Evolutionary conservation across 192 early-diverging fungal species (phyloP).

Genomic region (Coemansia sp.): DNA sequence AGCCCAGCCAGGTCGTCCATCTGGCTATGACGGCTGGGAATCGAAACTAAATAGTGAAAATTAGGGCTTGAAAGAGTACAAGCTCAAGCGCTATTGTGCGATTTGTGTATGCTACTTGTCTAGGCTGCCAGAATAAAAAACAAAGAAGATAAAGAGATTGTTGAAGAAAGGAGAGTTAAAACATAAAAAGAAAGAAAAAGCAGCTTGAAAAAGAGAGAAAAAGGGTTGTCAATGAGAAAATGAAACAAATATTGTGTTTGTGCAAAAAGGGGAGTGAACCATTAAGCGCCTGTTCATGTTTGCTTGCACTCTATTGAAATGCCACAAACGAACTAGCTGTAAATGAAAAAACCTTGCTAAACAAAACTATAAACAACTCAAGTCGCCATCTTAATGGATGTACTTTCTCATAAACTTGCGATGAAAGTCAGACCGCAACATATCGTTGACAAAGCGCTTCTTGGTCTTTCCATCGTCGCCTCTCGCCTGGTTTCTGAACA

Average conservation of each 20-base stretch:
- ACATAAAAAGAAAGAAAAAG: neutral
- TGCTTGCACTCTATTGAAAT: too few relatives aligned
- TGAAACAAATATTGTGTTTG: neutral
- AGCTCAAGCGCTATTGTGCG: neutral
- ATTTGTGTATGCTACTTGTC: neutral
- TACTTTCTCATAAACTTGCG: constrained; percentile 94
- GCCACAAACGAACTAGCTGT: too few relatives aligned
- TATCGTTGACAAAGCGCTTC: constrained; percentile 97
- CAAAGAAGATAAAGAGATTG: constrained; percentile 1
- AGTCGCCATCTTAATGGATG: constrained; percentile 57
- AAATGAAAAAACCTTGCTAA: neutral
- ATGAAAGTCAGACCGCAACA: constrained; percentile 95
- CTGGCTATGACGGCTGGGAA: neutral
- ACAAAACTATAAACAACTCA: neutral
- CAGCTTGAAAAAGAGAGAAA: constrained; percentile 8
- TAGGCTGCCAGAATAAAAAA: neutral
- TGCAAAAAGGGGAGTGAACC: neutral
- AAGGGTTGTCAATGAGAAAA: neutral
- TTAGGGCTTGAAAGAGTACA: neutral
- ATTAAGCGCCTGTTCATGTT: neutral
- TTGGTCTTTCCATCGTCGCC: constrained; percentile 84
- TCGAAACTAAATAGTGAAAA: constrained; percentile 7
- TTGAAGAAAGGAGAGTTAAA: neutral
- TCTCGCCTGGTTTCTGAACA: constrained; percentile 95
- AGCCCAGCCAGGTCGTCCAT: constrained; percentile 48